These are phyloP conservation scores for Orbilia brochopaga DNA, from an alignment of 2,329 filamentous ascomycete genomes.

Conservation along the genomic window DNA sequence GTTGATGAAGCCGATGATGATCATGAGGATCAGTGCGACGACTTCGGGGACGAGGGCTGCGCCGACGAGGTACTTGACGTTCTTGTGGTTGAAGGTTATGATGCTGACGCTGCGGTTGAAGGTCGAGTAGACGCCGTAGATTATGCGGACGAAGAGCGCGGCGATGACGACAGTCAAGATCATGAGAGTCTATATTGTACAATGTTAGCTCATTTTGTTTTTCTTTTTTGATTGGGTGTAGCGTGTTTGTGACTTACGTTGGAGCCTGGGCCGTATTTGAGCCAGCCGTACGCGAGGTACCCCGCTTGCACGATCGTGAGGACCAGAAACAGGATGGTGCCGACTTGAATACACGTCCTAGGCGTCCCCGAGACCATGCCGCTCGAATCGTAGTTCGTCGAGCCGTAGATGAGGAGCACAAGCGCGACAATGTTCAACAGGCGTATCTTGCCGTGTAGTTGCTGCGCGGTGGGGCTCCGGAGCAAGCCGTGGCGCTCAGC, in stretches of 20 bases:
- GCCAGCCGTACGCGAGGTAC: slow-evolving; percentile 30
- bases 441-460: slow-evolving; percentile 37
- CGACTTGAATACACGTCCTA: slow-evolving; percentile 36
- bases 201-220: neutral
- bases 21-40: slow-evolving; percentile 27
- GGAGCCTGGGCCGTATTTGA: neutral
- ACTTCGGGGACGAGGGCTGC: slow-evolving; percentile 36
- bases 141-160: slow-evolving; percentile 40
- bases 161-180: slow-evolving; percentile 17
- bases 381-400: slow-evolving; percentile 8
- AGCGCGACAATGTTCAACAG: slow-evolving; percentile 39
- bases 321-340: slow-evolving; percentile 41
- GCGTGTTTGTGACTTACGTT: slow-evolving; percentile 17
- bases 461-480: slow-evolving; percentile 12
- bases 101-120: slow-evolving; percentile 39
- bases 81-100: slow-evolving; percentile 5
- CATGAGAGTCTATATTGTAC: slow-evolving; percentile 14
- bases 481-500: slow-evolving; percentile 35
- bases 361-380: slow-evolving; percentile 6
- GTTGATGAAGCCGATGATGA: slow-evolving; percentile 20
- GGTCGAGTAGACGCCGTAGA: slow-evolving; percentile 40
- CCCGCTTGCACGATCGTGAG: slow-evolving; percentile 35
- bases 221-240: neutral
- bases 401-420: slow-evolving; percentile 31
- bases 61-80: slow-evolving; percentile 43